These are phyloP conservation scores for Eucalyptus polybractea DNA, from an alignment of 345 rosid species.

Conservation along the genomic window DNA sequence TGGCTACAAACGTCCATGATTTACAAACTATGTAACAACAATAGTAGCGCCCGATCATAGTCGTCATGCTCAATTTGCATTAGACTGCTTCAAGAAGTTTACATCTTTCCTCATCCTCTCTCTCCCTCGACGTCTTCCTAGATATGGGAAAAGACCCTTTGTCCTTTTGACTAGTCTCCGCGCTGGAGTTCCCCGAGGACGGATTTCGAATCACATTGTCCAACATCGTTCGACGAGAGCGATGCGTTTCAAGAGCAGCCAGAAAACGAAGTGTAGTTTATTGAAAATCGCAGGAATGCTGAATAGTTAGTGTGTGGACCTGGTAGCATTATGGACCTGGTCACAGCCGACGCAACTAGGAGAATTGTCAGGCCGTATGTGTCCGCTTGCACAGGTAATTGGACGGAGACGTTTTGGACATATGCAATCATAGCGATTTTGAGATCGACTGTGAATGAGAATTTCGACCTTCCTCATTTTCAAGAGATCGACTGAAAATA, in stretches of 20 bases:
- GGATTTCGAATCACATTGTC: neutral
- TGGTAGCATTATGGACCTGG: too few species aligned
- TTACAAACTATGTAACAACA: neutral
- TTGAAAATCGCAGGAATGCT: neutral
- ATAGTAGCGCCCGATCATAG: neutral
- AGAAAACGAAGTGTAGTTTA: neutral
- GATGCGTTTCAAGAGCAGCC: neutral
- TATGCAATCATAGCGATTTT: neutral
- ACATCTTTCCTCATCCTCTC: neutral
- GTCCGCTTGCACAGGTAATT: neutral
- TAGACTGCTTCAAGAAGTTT: neutral
- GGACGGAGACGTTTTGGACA: neutral
- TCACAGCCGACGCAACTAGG: neutral
- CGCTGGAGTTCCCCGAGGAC: neutral
- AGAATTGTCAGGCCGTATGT: neutral
- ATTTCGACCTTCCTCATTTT: neutral
- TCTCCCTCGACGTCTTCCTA: neutral
- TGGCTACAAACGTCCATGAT: neutral
- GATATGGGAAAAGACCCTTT: neutral
- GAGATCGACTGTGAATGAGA: neutral
- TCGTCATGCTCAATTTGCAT: neutral
- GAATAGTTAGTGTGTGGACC: neutral
- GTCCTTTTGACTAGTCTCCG: neutral
- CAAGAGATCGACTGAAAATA: neutral
- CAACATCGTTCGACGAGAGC: neutral